Evolutionary conservation across 192 early-diverging fungal genomes (phyloP), one percentile per base, ranked within the genome.

Genomic region (Haplosporangium gracile): DNA sequence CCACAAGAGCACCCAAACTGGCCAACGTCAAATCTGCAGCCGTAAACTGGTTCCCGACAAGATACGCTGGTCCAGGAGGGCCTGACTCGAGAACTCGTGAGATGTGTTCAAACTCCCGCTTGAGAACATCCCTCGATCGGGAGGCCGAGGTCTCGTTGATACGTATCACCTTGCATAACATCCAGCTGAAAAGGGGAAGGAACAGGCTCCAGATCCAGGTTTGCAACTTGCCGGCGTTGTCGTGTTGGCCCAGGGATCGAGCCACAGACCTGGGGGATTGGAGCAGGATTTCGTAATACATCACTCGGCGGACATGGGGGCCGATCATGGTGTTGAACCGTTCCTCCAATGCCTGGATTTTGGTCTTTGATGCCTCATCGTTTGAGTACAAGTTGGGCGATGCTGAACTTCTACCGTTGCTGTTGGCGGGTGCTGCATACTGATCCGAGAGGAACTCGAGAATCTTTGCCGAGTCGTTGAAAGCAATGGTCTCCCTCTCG

Each of bases 21-120:
- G 84, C 74, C 70, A 80, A 68, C 7, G 84, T 81, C 72, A 86
- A 40, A 55, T 86, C 84, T 7, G 84, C 84, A 0, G 84, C 84
- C 29, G 84, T 70, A 63, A 86, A 81, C 39, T 86, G 55, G 68
- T 81, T 86, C 5, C 84, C 84, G 13, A 86, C 60, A 63, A 86
- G 39, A 38, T 86, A 81, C 1, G 79, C 75, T 11, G 74, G 79
- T 5, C 79, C 84, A 4, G 78, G 47, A 4, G 78, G 71, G 0
- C 72, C 75, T 15, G 84, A 81, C 60, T 86, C 79, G 10, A 86
- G 79, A 0, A 86, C 75, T 26, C 76, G 68, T 26, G 84, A 86
- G 36, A 86, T 39, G 24, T 86, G 84, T 39, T 74, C 84, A 75
- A 86, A 86, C 65, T 86, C 84, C 32, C 79, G 78, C 57, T 63